These are phyloP conservation scores for Talaromyces sp. DNA, from an alignment of 2,329 filamentous ascomycete genomes.

Conservation along the genomic window DNA sequence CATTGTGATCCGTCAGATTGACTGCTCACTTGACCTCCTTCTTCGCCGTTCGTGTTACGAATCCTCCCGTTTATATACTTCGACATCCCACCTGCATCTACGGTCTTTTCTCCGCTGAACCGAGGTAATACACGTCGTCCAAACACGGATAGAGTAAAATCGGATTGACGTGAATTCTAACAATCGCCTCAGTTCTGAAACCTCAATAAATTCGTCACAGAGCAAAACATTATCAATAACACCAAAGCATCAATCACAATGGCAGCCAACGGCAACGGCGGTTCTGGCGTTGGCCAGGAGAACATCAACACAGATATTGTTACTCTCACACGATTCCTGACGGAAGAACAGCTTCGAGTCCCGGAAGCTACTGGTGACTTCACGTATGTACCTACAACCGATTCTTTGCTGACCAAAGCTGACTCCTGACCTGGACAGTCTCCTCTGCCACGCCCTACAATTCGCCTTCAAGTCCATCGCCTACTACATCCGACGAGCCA, in stretches of 20 bases:
- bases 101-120: constrained; percentile 26
- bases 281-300: constrained; percentile 58
- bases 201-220: neutral
- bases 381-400: constrained; percentile 61
- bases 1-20: neutral
- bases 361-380: constrained; percentile 97
- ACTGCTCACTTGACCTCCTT: neutral
- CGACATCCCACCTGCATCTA: neutral
- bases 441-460: constrained; percentile 94
- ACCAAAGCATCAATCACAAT: constrained; percentile 33
- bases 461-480: constrained; percentile 99
- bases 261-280: constrained; percentile 46
- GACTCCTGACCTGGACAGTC: constrained; percentile 48
- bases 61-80: neutral
- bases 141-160: neutral
- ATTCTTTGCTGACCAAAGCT: neutral
- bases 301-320: constrained; percentile 94
- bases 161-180: neutral
- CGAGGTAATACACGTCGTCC: constrained; percentile 25
- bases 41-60: neutral
- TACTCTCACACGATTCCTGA: constrained; percentile 91
- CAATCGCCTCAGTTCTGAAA: neutral
- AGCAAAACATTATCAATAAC: neutral
- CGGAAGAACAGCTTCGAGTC: constrained; percentile 90
- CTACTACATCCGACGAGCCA: constrained; percentile 96